A percentile compares a stretch with the other conserved stretches of the same genome.
Evolutionary conservation across 2,329 filamentous ascomycete species (phyloP).

Genomic region (Whalleya microplaca): DNA sequence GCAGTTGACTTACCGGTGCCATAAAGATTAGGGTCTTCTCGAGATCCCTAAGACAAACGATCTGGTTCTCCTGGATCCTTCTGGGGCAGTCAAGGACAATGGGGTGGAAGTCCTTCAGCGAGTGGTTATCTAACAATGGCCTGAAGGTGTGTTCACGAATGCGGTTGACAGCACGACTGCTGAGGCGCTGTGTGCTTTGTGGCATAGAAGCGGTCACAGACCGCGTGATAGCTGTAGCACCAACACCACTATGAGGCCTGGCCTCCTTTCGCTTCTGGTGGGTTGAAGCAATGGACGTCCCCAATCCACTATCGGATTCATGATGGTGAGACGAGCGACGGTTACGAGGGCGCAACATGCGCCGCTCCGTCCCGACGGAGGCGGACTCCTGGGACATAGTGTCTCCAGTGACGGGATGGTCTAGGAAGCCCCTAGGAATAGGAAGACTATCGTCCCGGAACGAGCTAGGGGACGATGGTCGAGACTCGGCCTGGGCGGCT

Average conservation of each 20-base stretch:
- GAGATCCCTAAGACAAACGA: conserved; percentile 88
- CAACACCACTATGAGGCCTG: conserved; percentile 42
- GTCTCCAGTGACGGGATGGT: conserved; percentile 57
- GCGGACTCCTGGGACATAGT: conserved; percentile 47
- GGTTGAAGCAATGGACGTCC: conserved; percentile 74
- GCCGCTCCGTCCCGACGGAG: conserved; percentile 46
- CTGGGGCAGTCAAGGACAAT: conserved; percentile 78
- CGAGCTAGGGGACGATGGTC: conserved; percentile 43
- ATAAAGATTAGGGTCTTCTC: conserved; percentile 92
- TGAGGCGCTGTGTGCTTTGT: conserved; percentile 63
- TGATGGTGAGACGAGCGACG: conserved; percentile 66
- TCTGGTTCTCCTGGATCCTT: conserved; percentile 81
- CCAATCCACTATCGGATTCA: conserved; percentile 85
- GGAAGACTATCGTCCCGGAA: conserved; percentile 62
- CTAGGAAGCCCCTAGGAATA: conserved; percentile 62
- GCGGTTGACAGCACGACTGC: conserved; percentile 71
- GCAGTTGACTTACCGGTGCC: conserved; percentile 82
- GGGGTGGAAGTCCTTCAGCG: conserved; percentile 78
- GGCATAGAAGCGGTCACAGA: conserved; percentile 54
- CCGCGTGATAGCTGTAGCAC: conserved; percentile 63
- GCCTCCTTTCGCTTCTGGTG: conserved; percentile 54
- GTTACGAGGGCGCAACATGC: conserved; percentile 56
- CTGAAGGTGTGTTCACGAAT: conserved; percentile 80
- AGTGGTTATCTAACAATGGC: conserved; percentile 74
- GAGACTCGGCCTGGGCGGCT: conserved; percentile 45